Percentiles rank a stretch among this genome's conserved stretches.
Evolutionary conservation across 1,139 yeast genomes (phyloP).

Genomic region (Candida pseudocylindracea): DNA sequence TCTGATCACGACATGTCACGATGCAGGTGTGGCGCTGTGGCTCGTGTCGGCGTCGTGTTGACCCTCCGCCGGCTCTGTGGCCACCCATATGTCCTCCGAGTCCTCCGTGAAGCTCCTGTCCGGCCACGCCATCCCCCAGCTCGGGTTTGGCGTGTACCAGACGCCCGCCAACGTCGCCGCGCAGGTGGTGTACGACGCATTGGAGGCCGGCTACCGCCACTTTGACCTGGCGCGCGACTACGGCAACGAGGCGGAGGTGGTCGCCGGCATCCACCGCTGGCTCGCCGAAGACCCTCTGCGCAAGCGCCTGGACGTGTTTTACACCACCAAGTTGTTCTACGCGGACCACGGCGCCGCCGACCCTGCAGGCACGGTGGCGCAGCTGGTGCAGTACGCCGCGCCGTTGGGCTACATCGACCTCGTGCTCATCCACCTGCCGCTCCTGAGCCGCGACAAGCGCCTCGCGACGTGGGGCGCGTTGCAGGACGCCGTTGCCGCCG

Average conservation of each 20-base stretch:
- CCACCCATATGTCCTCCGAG: too few species aligned
- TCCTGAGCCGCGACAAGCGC: slow-evolving; percentile 25
- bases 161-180: slow-evolving; percentile 17
- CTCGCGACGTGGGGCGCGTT: slow-evolving; percentile 36
- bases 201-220: slow-evolving; percentile 48
- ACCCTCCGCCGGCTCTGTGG: too few species aligned
- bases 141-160: slow-evolving; percentile 38
- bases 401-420: slow-evolving; percentile 24
- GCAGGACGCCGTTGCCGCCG: slow-evolving; percentile 20
- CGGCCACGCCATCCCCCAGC: slow-evolving; percentile 23
- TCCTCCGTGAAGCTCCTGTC: too few species aligned
- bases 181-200: slow-evolving; percentile 22
- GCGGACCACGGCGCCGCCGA: slow-evolving; percentile 21
- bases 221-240: slow-evolving; percentile 40
- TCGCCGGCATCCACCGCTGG: slow-evolving; percentile 23
- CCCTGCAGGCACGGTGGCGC: slow-evolving; percentile 6
- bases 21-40: too few species aligned
- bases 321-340: slow-evolving; percentile 39
- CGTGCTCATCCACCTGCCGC: slow-evolving; percentile 36
- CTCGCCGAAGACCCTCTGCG: slow-evolving; percentile 8
- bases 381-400: slow-evolving; percentile 9
- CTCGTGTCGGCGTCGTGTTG: too few species aligned
- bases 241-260: slow-evolving; percentile 28
- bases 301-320: slow-evolving; percentile 4
- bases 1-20: too few species aligned